A percentile compares a stretch with the other conserved stretches of the same genome.
These are phyloP conservation scores for Globisporangium perplexum DNA, from an alignment of 352 stramenopile genomes.

Conservation along the genomic window DNA sequence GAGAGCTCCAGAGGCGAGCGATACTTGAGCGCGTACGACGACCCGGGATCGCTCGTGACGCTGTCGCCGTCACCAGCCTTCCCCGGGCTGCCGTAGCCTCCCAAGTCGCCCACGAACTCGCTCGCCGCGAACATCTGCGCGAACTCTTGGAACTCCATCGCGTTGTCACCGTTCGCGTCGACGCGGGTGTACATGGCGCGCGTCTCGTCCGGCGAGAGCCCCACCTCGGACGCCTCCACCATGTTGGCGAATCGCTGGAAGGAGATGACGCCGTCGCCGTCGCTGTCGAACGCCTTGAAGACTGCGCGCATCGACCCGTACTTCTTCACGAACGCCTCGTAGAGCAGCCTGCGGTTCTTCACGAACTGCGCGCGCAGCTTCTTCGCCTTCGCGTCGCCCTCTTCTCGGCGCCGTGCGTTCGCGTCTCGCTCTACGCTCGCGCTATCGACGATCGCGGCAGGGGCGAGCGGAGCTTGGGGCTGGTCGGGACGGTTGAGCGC, in stretches of 20 bases:
- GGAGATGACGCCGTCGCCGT: conserved; percentile 62
- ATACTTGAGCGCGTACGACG: conserved; percentile 59
- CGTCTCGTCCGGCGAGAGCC: conserved; percentile 34
- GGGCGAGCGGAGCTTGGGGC: not conserved
- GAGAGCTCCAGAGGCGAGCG: conserved; percentile 57
- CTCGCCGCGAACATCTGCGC: conserved; percentile 58
- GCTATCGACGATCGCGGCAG: not conserved
- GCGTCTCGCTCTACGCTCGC: not conserved
- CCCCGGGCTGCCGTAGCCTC: not conserved
- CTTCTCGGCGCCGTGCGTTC: conserved; percentile 2
- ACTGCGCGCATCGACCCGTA: conserved; percentile 77
- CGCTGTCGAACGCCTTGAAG: conserved; percentile 66
- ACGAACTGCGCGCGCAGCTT: conserved; percentile 23
- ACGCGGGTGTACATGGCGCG: conserved; percentile 45
- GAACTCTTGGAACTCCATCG: conserved; percentile 67
- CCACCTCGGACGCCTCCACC: conserved; percentile 59
- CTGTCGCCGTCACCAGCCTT: not conserved
- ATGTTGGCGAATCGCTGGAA: conserved; percentile 71
- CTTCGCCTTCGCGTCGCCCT: not conserved
- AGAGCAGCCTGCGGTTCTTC: conserved; percentile 44
- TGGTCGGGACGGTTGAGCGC: not conserved
- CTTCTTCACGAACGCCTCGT: conserved; percentile 58
- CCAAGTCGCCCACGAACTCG: not conserved
- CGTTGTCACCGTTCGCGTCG: conserved; percentile 69
- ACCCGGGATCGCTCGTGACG: conserved; percentile 35